These are phyloP conservation scores for Haematococcus sp. DNA, from an alignment of 139 green algal species.

Conservation along the genomic window DNA sequence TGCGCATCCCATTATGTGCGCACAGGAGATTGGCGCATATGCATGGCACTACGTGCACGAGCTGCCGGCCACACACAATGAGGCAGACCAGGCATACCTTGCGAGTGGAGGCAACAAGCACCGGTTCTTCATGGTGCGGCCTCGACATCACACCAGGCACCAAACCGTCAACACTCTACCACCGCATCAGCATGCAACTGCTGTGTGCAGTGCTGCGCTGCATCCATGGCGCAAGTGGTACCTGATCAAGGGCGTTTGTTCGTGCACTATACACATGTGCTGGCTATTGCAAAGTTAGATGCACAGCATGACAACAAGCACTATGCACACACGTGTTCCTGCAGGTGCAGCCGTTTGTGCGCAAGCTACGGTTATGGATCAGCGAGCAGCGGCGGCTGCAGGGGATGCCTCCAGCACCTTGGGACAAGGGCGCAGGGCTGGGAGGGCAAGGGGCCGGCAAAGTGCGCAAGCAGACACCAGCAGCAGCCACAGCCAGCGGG, in stretches of 20 bases:
- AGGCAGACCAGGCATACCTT: conserved; percentile 56
- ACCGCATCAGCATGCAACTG: no score
- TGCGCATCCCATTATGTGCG: no score
- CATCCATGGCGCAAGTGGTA: no score
- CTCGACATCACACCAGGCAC: no score
- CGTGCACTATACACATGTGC: no score
- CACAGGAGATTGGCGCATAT: conserved; percentile 80
- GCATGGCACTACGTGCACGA: conserved; percentile 72
- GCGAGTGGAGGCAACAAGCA: conserved; percentile 62
- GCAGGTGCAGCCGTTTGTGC: conserved; percentile 12
- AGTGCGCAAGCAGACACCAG: not conserved
- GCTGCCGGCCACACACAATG: conserved; percentile 52
- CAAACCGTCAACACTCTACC: no score
- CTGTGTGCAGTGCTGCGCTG: no score
- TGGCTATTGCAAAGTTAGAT: no score
- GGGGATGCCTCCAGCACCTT: not conserved
- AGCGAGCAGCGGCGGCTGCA: not conserved
- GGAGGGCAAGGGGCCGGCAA: not conserved
- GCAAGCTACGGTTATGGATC: conserved; percentile 3
- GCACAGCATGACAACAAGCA: no score
- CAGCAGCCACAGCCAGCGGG: not conserved
- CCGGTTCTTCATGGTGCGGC: conserved; percentile 76
- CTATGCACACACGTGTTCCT: no score
- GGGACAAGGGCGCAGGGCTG: not conserved
- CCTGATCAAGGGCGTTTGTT: no score